Evolutionary conservation across 441 rosid genomes (phyloP), one percentile per base, ranked within the genome.

Genomic region (Gossypium schwendimanii): DNA sequence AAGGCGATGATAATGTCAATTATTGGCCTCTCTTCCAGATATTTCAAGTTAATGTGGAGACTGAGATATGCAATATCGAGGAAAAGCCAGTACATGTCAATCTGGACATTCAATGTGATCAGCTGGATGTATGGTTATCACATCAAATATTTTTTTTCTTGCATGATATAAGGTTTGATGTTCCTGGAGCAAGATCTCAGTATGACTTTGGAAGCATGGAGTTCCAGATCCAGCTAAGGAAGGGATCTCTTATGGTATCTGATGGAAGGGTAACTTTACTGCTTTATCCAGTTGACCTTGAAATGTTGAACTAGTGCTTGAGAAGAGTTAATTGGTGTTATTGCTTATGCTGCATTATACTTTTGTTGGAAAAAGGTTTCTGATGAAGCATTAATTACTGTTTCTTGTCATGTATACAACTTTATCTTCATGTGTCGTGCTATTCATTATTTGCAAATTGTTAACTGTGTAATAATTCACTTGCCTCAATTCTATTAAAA

Each of bases 261-360:
- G 99, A 92, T 84, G 98, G 93, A 84, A 88, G 90, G 96, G 99
- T 95, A 90, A 20, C 80, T 69, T 59, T 28, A 14, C 54, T 52
- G 21, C 60, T 66, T 49, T 41, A 33, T 52, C 52, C 47, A 1
- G 28, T 49, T 9, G 18, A 44, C 10, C 52, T 49, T 59, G 24
- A 17, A 47, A 8, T 55, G 70, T 65, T 64, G 8, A 14, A 26
- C 50, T 4, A 44, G 50, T 33, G 52, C 9, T 50, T 58, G n/a
- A 49, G 26, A 24, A 49, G 55, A 31, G 1, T 69, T 61, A 70
- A 71, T 52, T 26, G 31, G 52, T 71, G 64, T 71, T 33, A 26
- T 44, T 58, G 15, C 31, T 9, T 59, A 59, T 58, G 65, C 31
- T 62, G 24, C 4, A 28, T 45, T 54, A 17, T 55, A 17, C 28